Evolutionary conservation across 164 flowering plant species (phyloP), one percentile per base, ranked within the genome.

Genomic region (Brasenia schreberi): DNA sequence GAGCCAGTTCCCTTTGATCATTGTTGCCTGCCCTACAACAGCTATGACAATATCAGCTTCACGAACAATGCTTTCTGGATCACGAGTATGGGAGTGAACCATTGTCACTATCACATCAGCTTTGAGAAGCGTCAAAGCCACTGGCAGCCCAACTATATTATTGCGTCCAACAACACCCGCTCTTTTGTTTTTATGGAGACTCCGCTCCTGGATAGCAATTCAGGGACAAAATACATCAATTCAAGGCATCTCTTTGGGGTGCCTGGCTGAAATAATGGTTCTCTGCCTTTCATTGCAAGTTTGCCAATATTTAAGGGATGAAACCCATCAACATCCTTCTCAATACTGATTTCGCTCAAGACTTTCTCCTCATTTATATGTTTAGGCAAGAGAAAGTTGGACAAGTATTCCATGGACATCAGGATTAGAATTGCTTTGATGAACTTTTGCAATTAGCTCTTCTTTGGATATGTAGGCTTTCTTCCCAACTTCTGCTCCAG

Each of bases 1-100:
- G 70, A 89, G 81, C 99, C 97, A 94, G 64, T 85, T 85, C 39
- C 96, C 99, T 72, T 91, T 94, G 43, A 94, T 85, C 96, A 88
- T 90, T 83, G 79, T 80, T 44, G 98, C 80, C 73, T 88, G 97
- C 75, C 98, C 98, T 39, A 94, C 96, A 19, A 96, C 98, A 65
- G 98, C 97, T 73, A 93, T 89, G 49, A 93, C 64, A 64, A 93
- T 90, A 76, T 93, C 97, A 62, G 98, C 98, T 75, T 86, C 86
- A 66, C 92, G 91, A 65, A 89, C 79, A 66, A 84, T 82, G 59
- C 65, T 78, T 76, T 89, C 97, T 27, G 86, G 79, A 66, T 86
- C 86, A 42, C 12, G 65, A 59, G 95, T 79, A 67, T 70, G 90
- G 6, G 98, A 90, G 70, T 87, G 96, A 64, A 89, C 95, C 14